Base-by-base conservation (phyloP, 148 eudicot genomes). In the Dysphania ambrosioides region DNA sequence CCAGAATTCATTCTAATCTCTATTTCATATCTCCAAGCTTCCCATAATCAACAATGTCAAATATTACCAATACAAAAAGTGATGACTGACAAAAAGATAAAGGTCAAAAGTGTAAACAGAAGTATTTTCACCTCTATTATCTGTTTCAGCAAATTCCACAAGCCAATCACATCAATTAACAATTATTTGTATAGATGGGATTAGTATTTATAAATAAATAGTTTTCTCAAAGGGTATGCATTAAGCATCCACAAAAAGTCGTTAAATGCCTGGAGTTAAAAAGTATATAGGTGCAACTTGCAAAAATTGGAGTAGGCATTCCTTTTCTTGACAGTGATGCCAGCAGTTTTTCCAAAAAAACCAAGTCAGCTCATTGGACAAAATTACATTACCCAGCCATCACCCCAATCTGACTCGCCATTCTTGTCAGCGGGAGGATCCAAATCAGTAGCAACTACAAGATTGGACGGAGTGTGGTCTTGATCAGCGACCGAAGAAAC, bases 371-470 rank as follows among this genome's bases (percentile, higher is more conserved):
- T 41, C 64, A 23, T 24, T 35, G 18, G 44, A 49, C 11, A 18
- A 11, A 10, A 65, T 58, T 72, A 80, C 76, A 80, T 77, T 63
- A 58, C 81, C 86, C 86, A 83, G 44, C 79, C 81, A 61, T 83
- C 86, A 36, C 68, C 81, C 86, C 86, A 83, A 53, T 73, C 79
- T 35, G 81, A 83, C 47, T 30, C 60, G 8, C 10, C 79, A 29
- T 70, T 66, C 70, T 71, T 59, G 56, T 21, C 30, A 21, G 24
- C 65, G 1, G 80, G 76, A 68, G 76, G 36, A 51, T 74, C 81
- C 27, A 42, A 53, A 58, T 40, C 71, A 72, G 84, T 51, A 68
- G 75, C 47, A 75, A n/a, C 79, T 6, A 79, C 76, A 65, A 30
- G 23, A 56, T 82, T 47, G 31, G 79, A 40, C 41, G 81, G 68